Percentiles rank a stretch among this genome's conserved stretches.
Evolutionary conservation across 2,329 filamentous ascomycete species (phyloP).

Genomic region (Coniochaeta ligniaria): DNA sequence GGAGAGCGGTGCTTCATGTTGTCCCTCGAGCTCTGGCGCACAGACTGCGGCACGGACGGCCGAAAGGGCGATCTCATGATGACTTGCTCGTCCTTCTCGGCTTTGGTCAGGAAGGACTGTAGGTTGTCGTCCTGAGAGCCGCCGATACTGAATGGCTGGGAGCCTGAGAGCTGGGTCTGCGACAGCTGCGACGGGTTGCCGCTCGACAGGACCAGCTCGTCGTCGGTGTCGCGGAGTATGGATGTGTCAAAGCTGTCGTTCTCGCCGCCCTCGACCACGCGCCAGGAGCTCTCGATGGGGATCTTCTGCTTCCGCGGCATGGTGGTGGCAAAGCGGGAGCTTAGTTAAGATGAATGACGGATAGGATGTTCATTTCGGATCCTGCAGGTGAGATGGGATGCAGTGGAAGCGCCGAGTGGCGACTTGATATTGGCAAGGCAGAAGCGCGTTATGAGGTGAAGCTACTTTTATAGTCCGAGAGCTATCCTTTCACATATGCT

Average conservation of each 20-base stretch:
- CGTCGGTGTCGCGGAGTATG: slow-evolving; percentile 41
- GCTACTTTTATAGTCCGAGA: background rate
- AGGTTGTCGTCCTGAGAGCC: slow-evolving; percentile 49
- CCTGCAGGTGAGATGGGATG: background rate
- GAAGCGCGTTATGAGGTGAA: background rate
- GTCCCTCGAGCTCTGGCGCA: slow-evolving; percentile 19
- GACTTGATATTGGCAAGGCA: background rate
- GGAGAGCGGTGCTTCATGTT: slow-evolving; percentile 28
- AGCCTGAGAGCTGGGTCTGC: slow-evolving; percentile 39
- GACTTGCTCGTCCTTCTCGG: slow-evolving; percentile 45
- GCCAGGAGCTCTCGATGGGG: slow-evolving; percentile 50
- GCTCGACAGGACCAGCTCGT: slow-evolving; percentile 30
- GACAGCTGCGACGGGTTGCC: slow-evolving; percentile 38
- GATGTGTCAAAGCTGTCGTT: slow-evolving; percentile 54
- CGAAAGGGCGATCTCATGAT: slow-evolving; percentile 48
- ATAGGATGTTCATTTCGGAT: background rate
- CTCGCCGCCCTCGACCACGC: slow-evolving; percentile 51
- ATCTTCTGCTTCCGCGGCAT: slow-evolving; percentile 18
- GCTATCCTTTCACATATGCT: background rate
- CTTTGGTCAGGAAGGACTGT: slow-evolving; percentile 42
- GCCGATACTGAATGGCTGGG: slow-evolving; percentile 30
- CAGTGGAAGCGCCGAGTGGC: background rate
- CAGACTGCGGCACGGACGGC: slow-evolving; percentile 38
- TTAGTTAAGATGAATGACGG: background rate
- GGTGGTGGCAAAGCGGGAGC: background rate